Conservation (phyloP, 805 yeast species). For the Pichia insulana region DNA sequence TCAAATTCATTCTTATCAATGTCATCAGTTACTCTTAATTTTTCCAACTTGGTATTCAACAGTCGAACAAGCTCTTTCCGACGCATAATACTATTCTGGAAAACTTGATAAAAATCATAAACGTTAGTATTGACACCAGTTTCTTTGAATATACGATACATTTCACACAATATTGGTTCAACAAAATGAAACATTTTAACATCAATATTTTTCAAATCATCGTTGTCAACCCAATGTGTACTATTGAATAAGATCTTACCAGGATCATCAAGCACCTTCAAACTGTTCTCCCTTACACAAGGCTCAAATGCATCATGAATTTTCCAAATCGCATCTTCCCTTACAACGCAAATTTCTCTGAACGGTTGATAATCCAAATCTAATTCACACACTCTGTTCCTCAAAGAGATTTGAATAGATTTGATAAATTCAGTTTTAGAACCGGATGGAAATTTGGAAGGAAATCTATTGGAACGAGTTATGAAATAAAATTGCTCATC, state of each 20-base stretch:
- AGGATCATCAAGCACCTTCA: slow-evolving; percentile 35
- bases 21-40: background rate
- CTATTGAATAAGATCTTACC: slow-evolving; percentile 22
- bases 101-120: slow-evolving; percentile 29
- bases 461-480: slow-evolving; percentile 7
- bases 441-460: slow-evolving; percentile 4
- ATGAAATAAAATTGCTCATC: slow-evolving; percentile 22
- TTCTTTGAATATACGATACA: slow-evolving; percentile 69
- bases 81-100: slow-evolving; percentile 25
- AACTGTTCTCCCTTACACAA: slow-evolving; percentile 31
- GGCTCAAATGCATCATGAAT: slow-evolving; percentile 33
- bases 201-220: slow-evolving; percentile 11
- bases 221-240: slow-evolving; percentile 16
- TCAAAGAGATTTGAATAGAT: slow-evolving; percentile 13
- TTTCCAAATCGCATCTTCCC: slow-evolving; percentile 23
- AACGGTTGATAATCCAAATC: slow-evolving; percentile 25
- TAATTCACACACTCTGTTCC: slow-evolving; percentile 17
- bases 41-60: slow-evolving; percentile 7
- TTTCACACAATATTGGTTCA: slow-evolving; percentile 43
- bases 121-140: slow-evolving; percentile 49
- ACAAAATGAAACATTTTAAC: slow-evolving; percentile 27
- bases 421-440: slow-evolving; percentile 11
- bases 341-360: slow-evolving; percentile 35
- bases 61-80: slow-evolving; percentile 14
- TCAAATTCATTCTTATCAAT: slow-evolving; percentile 1